These are phyloP conservation scores for Neurospora sp. DNA, from an alignment of 495 filamentous ascomycete genomes.

Conservation along the genomic window DNA sequence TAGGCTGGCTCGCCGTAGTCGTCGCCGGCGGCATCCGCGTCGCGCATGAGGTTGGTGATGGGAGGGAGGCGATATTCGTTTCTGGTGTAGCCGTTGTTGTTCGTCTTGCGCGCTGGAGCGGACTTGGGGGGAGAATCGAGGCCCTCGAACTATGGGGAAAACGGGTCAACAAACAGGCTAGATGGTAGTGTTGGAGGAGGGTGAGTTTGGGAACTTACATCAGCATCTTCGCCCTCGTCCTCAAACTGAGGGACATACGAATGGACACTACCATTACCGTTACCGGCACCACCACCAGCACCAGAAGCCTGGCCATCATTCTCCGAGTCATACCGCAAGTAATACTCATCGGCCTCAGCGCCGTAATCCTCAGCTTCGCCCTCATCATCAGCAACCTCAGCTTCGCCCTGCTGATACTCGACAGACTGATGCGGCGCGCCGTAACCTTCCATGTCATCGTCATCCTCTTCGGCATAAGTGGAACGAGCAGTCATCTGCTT, in stretches of 20 bases:
- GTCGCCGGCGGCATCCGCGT: not conserved
- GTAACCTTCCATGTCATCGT: not conserved
- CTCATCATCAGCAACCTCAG: slow-evolving; percentile 3
- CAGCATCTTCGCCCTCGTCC: not conserved
- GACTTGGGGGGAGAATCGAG: not conserved
- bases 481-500: not conserved
- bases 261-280: not conserved
- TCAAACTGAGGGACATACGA: not conserved
- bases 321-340: not conserved
- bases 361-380: not conserved
- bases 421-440: not conserved
- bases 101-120: not conserved
- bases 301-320: not conserved
- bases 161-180: not conserved
- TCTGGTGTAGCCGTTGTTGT: not conserved
- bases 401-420: not conserved
- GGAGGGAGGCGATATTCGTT: not conserved
- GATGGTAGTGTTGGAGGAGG: not conserved
- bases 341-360: not conserved
- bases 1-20: not conserved
- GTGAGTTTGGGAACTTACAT: not conserved
- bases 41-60: not conserved
- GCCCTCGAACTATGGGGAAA: not conserved
- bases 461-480: slow-evolving; percentile 1
- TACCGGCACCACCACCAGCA: not conserved